Conservation (phyloP, 768 basidiomycete genomes). For the Chalciporus piperatus region DNA sequence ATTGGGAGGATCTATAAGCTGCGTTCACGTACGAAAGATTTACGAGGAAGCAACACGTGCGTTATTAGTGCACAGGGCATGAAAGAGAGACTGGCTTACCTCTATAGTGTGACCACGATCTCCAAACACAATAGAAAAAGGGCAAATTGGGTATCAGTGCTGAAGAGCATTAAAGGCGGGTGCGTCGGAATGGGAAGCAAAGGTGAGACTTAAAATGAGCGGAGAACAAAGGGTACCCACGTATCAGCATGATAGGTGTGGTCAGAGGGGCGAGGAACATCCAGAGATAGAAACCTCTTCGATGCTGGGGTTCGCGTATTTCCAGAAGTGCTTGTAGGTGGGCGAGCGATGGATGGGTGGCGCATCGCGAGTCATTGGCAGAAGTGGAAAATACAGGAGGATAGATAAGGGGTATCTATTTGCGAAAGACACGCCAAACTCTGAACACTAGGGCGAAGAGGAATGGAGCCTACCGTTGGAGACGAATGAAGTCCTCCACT, state of each 20-base stretch:
- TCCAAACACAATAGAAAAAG: slow-evolving; percentile 83
- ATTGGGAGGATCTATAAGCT: slow-evolving; percentile 72
- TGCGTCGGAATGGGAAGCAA: not conserved
- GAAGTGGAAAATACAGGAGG: slow-evolving; percentile 51
- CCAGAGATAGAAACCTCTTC: slow-evolving; percentile 65
- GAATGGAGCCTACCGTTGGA: slow-evolving; percentile 12
- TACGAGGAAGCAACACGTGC: not conserved
- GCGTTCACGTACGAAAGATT: slow-evolving; percentile 4
- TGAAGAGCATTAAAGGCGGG: slow-evolving; percentile 23
- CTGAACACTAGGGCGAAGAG: not conserved
- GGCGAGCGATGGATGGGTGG: slow-evolving; percentile 32
- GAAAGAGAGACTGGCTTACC: slow-evolving; percentile 38
- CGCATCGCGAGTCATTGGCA: slow-evolving; percentile 23
- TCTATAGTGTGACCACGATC: slow-evolving; percentile 82
- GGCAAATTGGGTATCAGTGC: slow-evolving; percentile 82
- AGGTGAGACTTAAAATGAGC: not conserved
- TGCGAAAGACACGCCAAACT: not conserved
- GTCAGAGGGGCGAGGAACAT: slow-evolving; percentile 66
- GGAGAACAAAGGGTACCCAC: slow-evolving; percentile 40
- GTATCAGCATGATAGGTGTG: slow-evolving; percentile 72
- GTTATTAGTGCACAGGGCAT: not conserved
- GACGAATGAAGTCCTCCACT: slow-evolving; percentile 1
- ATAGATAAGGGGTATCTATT: slow-evolving; percentile 51
- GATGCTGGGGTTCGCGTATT: slow-evolving; percentile 60
- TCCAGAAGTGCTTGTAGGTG: slow-evolving; percentile 53